Percentiles rank a stretch among this genome's conserved stretches.
Conservation (phyloP, 169 alveolate species). For the Eimeria praecox region DNA sequence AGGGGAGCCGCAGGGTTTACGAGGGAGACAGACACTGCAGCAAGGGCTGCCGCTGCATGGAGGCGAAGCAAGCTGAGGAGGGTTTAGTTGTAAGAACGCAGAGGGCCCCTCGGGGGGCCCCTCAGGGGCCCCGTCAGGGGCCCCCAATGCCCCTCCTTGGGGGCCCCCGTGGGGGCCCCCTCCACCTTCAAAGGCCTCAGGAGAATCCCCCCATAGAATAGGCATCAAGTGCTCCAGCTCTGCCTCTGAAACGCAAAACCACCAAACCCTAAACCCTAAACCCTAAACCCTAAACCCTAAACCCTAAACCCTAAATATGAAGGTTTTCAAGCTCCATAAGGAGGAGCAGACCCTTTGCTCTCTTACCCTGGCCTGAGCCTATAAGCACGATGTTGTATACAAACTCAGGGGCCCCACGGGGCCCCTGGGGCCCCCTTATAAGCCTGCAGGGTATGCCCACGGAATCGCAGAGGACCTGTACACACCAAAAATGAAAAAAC, state of each 20-base stretch:
- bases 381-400: no score
- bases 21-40: neutral
- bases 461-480: conserved; percentile 6
- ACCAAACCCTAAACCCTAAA: no score
- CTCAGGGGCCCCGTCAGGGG: no score
- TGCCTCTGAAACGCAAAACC: neutral
- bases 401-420: no score
- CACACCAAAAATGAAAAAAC: neutral
- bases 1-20: neutral
- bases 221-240: conserved; percentile 27
- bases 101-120: neutral
- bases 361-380: no score
- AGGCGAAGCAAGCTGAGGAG: neutral
- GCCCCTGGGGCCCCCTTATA: no score
- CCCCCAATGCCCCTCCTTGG: no score
- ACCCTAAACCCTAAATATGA: no score
- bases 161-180: neutral
- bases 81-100: neutral
- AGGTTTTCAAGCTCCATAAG: no score
- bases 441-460: neutral
- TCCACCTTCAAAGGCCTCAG: neutral
- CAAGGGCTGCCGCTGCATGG: neutral
- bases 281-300: no score
- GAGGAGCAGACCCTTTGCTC: no score
- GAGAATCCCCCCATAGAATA: neutral